Evolutionary conservation across 495 filamentous ascomycete species (phyloP), one percentile per base, ranked within the genome.

Genomic region (Penicillium salamii): DNA sequence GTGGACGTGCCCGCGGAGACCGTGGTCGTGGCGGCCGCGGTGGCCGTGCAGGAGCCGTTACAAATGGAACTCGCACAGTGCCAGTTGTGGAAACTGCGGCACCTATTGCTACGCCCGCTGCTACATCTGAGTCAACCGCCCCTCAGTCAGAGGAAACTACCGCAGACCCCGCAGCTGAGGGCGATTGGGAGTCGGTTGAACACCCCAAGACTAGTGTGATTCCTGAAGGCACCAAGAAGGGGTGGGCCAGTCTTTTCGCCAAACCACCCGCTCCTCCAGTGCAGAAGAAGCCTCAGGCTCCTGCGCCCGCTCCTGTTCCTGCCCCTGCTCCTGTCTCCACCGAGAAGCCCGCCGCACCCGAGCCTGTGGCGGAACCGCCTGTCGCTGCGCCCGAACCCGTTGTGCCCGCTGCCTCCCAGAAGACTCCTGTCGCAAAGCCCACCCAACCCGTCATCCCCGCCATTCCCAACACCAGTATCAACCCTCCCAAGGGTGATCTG

Each of bases 401-500:
- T 28, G 63, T 50, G 20, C 63, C 67, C 26, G 61, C 54, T 29
- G 46, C 62, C 26, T 24, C 56, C 3, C 61, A 65, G 50, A 62
- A 62, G 58, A 65, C 61, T 5, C 61, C 61, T 39, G 51, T 65
- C 36, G 50, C 55, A 21, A 65, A 65, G 47, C 51, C 54, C 20
- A 56, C 69, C 15, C 57, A 67, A 40, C 52, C 63, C 14, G 28
- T 50, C 17, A 50, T 58, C 31, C 59, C 62, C 43, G 71, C 76
- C 23, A 66, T 81, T 49, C 80, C 83, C 43, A 74, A 81, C 42
- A 66, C 76, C 9, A 67, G 75, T 19, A 65, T 89, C 9, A 72
- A 78, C 21, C 84, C 87, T 6, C 80, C 88, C n/a, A 85, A 88
- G 63, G 88, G 90, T 63, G 82, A 91, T 49, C 79, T 97, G 57